A percentile compares a stretch with the other conserved stretches of the same genome.
Conservation (phyloP, 2,329 filamentous ascomycete genomes). For the Diplodia scrobiculata region DNA sequence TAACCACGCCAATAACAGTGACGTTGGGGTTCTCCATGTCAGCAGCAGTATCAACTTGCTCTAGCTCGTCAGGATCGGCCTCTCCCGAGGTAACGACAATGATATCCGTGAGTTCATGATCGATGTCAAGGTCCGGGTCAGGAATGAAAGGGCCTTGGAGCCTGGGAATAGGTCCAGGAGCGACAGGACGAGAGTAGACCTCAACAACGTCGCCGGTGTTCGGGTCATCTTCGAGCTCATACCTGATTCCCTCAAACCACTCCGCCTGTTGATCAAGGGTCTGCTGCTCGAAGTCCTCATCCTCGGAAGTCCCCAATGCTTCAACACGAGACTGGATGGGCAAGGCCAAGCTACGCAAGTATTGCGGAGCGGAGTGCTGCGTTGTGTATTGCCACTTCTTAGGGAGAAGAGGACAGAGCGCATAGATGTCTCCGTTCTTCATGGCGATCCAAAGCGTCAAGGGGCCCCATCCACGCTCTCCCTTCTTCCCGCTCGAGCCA, state of each 20-base stretch:
- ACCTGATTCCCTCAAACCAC: conserved; percentile 55
- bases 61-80: conserved; percentile 46
- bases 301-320: conserved; percentile 45
- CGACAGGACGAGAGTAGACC: conserved; percentile 58
- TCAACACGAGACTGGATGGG: conserved; percentile 52
- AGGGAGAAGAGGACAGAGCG: conserved; percentile 85
- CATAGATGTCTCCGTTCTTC: conserved; percentile 89
- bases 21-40: conserved; percentile 56
- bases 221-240: conserved; percentile 52
- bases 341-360: conserved; percentile 27
- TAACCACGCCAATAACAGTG: conserved; percentile 61
- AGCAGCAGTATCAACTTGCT: conserved; percentile 52
- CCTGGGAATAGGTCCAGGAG: conserved; percentile 59
- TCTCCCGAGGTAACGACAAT: conserved; percentile 53
- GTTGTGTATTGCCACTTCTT: conserved; percentile 71
- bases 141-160: conserved; percentile 64
- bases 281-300: conserved; percentile 46
- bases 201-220: conserved; percentile 56
- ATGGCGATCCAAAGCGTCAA: conserved; percentile 99
- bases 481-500: conserved; percentile 65
- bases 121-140: conserved; percentile 53
- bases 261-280: conserved; percentile 59
- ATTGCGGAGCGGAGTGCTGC: conserved; percentile 31
- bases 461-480: conserved; percentile 75
- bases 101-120: conserved; percentile 63